Percentiles rank a stretch among this genome's conserved stretches.
Conservation (phyloP, 768 basidiomycete species). For the Macrocybe gigantea region DNA sequence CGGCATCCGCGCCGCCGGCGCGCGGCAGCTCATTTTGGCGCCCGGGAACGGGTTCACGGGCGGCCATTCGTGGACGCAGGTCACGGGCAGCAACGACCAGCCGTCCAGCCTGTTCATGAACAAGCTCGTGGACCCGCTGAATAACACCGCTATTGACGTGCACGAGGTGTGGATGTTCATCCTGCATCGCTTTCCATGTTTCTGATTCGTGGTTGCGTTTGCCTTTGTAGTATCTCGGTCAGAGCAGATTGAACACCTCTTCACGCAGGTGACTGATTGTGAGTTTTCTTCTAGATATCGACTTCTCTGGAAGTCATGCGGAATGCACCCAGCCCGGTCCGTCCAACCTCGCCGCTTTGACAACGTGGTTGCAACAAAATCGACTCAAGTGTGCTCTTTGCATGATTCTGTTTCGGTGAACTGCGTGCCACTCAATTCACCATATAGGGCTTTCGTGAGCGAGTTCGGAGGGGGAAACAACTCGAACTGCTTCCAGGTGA, state of each 20-base stretch:
- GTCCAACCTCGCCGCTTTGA: constrained; percentile 33
- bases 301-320: constrained; percentile 37
- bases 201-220: background rate
- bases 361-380: constrained; percentile 35
- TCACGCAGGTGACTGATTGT: too few species aligned
- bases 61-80: constrained; percentile 37
- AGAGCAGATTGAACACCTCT: too few species aligned
- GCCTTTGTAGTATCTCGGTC: constrained; percentile 2
- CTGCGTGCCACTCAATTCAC: background rate
- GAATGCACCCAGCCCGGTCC: constrained; percentile 36
- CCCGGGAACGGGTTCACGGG: constrained; percentile 44
- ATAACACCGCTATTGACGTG: constrained; percentile 39
- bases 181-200: background rate
- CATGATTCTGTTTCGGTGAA: background rate
- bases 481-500: constrained; percentile 32
- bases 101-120: constrained; percentile 39
- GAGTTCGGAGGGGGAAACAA: constrained; percentile 44
- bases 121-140: constrained; percentile 30
- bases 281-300: constrained; percentile 21
- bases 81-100: constrained; percentile 22
- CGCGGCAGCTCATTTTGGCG: constrained; percentile 36
- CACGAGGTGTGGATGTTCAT: constrained; percentile 27
- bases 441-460: constrained; percentile 32
- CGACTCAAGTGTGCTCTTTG: constrained; percentile 28
- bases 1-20: constrained; percentile 33